Base-by-base conservation (phyloP, 129 eudicot species). In the Escallonia herrerae region DNA sequence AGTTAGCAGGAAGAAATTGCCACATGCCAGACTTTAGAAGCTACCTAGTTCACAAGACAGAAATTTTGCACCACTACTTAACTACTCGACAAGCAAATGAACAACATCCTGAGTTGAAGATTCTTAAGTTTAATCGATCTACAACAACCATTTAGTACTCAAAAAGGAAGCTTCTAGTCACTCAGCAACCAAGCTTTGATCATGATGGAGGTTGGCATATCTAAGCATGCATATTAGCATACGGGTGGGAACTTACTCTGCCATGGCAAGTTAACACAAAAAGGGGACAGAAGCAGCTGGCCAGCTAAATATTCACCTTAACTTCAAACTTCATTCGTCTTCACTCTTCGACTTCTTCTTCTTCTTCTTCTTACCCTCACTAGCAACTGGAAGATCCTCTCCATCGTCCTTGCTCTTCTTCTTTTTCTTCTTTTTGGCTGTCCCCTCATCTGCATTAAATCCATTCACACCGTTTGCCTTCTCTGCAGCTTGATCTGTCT, bases 341-440 rank as follows among this genome's bases (percentile, higher is more conserved):
- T 74, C 72, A 12, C 54, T 48, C 61, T 46, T 66, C 2, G 79
- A 60, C 62, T 77, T 75, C 58, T 77, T 80, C 77, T 81, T 84
- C 85, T 81, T 88, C 69, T 83, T 84, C 91, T 84, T 88, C 78
- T 85, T 85, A 11, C 87, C 83, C 62, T 81, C 95, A 56, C 78
- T 82, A 14, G 72, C 81, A 51, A 74, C 80, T 15, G 80, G 62
- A 50, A 60, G 71, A 47, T 74, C 87, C 59, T 79, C 90, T 47
- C 61, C 81, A 39, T 75, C 83, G 43, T 83, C 86, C 56, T 68
- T 79, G 61, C 75, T 83, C 69, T 77, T 86, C 82, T 80, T 89
- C 66, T 80, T 78, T 69, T 53, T 53, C 58, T 53, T 53, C 58
- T 82, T 81, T 65, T 11, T n/a, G 12, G 9, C 3, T n/a, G 13